A percentile compares a stretch with the other conserved stretches of the same genome.
Conservation (phyloP, 257 asterid species). For the Solanum lignicaule region DNA sequence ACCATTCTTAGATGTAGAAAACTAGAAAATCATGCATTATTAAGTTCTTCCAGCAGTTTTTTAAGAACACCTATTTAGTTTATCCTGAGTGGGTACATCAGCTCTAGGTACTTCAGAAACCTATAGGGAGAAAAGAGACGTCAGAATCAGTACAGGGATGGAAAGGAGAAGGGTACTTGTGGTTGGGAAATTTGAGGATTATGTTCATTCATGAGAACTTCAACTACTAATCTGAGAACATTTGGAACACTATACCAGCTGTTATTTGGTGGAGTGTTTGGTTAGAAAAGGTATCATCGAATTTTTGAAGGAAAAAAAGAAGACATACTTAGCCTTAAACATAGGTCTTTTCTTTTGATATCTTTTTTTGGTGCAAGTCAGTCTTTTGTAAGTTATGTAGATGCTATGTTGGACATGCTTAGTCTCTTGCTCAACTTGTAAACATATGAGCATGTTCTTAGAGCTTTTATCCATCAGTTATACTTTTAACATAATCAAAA, state of each 20-base stretch:
- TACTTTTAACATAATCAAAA: neutral
- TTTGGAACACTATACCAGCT: neutral
- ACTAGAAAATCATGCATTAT: neutral
- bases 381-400: neutral
- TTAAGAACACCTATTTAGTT: neutral
- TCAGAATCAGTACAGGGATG: neutral
- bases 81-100: neutral
- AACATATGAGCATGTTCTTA: neutral
- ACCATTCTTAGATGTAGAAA: neutral
- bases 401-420: neutral
- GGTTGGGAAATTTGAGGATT: neutral
- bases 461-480: neutral
- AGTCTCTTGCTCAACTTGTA: neutral
- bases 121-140: neutral
- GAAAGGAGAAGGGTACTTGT: neutral
- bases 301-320: neutral
- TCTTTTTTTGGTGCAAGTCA: neutral
- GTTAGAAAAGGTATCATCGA: neutral
- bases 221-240: neutral
- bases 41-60: neutral
- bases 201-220: neutral
- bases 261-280: neutral
- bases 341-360: neutral
- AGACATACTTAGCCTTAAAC: neutral
- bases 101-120: neutral